Evolutionary conservation across 2,329 filamentous ascomycete species (phyloP), one percentile per base, ranked within the genome.

Genomic region (Dothideomycetidae sp.): DNA sequence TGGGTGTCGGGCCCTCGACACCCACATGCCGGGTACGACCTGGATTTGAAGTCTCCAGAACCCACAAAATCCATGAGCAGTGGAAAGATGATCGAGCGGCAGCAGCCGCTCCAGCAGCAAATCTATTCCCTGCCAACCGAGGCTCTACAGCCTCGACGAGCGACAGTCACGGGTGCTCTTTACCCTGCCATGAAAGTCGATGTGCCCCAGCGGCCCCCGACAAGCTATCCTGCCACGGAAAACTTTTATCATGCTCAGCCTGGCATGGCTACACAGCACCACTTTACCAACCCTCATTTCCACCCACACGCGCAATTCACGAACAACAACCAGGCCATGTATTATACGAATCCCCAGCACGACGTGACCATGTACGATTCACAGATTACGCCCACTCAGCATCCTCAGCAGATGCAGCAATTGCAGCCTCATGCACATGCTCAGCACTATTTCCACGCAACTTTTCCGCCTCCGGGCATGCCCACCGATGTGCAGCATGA

Each of bases 281-380:
- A n/a, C 17, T 14, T n/a, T 13, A 14, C 29, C 14, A 16, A 5
- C 18, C 14, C 35, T 13, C 9, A 13, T 9, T 38, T 29, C 11
- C 31, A 38, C 15, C 36, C 19, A 12, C 36, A 31, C 17, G 30
- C 36, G 4, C 30, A 31, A 30, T 29, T 32, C 10, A 17, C 31
- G 3, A 29, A 30, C 16, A 18, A 19, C 29, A 5, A 29, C n/a
- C 28, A 12, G 12, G 26, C 30, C 5, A 14, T 30, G 10, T 18
- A 17, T 10, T 18, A 19, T 17, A 18, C 35, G 10, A 31, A 15
- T 7, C 35, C 29, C 15, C 9, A 31, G 3, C n/a, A 13, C 10
- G 13, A 16, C 3, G 29, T 16, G 23, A 16, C 23, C 4, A 15
- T 23, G 17, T 32, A 33, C 12, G 33, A 19, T 32, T 12, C 12